Base-by-base conservation (phyloP, 306 rosid species). In the Acacia melanoxylon region DNA sequence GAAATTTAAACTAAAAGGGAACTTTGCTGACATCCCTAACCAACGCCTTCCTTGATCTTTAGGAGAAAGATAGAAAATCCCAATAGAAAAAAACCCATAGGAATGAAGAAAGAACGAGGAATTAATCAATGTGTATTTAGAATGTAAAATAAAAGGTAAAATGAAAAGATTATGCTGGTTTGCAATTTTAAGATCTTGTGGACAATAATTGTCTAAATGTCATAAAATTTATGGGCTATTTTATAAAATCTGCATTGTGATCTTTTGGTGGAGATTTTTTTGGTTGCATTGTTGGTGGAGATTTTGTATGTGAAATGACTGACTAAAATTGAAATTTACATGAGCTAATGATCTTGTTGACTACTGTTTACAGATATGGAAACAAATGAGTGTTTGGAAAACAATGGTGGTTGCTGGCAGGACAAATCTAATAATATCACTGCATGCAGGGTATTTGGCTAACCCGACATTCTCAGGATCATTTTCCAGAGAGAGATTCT, bases 391-490 rank as follows among this genome's bases (percentile, higher is more conserved):
- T 95, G 99, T 83, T 75, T 93, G 84, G 84, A 77, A 72, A 95
- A 89, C 85, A 90, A 95, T 80, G 99, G 98, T 76, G 99, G 99
- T 76, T 95, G 98, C 89, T 95, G 99, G 99, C 82, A 89, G 76
- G 94, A 95, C 86, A 91, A 85, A 79, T 77, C 87, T 84, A 83
- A 94, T 62, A 93, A 95, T 83, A 68, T 95, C 44, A 86, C 98
- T 17, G 97, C 99, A 4, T 95, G 99, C 98, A 89, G 90, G 94
- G 99, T 95, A 91, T 77, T 81, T 48, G 44, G 67, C 75, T 82
- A 46, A 72, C 66, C 68, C 48, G 44, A 51, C 73, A 41, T n/a
- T 79, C 24, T 20, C 13, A 54, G 58, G 5, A 58, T 44, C 72
- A 8, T 80, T 49, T 62, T 54, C 13, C 75, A 54, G 49, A 74